Evolutionary conservation across 306 rosid genomes (phyloP).

Genomic region (Gleditsia sinensis): DNA sequence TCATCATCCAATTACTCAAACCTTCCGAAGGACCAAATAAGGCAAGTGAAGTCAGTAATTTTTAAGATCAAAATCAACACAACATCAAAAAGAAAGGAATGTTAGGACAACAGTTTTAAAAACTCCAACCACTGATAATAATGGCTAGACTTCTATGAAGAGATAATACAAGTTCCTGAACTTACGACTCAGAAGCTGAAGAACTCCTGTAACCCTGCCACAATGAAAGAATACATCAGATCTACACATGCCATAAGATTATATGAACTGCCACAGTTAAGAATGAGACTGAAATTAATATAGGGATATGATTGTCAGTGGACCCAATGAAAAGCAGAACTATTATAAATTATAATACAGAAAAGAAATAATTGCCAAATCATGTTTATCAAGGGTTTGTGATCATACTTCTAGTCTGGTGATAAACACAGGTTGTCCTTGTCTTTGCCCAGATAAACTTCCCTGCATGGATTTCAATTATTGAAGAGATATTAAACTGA

Average conservation of each 20-base stretch:
- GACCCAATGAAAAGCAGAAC: constrained; percentile 22
- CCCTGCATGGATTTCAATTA: constrained; percentile 68
- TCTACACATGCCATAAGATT: constrained; percentile 20
- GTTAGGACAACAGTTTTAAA: constrained; percentile 13
- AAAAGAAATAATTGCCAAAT: background rate
- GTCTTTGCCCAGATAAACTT: constrained; percentile 92
- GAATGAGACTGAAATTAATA: constrained; percentile 13
- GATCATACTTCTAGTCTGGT: constrained; percentile 88
- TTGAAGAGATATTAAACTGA: constrained; percentile 32
- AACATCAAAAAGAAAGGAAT: background rate
- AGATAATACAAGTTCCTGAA: constrained; percentile 32
- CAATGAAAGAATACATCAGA: constrained; percentile 36
- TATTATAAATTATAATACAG: background rate
- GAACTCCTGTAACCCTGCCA: constrained; percentile 91
- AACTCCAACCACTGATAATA: constrained; percentile 24
- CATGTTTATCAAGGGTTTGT: constrained; percentile 17
- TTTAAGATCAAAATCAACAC: constrained; percentile 6
- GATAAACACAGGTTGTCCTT: constrained; percentile 93
- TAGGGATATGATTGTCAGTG: constrained; percentile 17
- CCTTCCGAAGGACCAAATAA: background rate
- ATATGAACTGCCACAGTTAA: background rate
- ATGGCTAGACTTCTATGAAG: constrained; percentile 20
- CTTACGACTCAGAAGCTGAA: constrained; percentile 91
- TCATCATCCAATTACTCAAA: background rate
- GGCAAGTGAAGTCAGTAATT: background rate